phyloP scores from a whole-genome alignment of 192 early-diverging fungal genomes.

The Gonapodya prolifera region DNA sequence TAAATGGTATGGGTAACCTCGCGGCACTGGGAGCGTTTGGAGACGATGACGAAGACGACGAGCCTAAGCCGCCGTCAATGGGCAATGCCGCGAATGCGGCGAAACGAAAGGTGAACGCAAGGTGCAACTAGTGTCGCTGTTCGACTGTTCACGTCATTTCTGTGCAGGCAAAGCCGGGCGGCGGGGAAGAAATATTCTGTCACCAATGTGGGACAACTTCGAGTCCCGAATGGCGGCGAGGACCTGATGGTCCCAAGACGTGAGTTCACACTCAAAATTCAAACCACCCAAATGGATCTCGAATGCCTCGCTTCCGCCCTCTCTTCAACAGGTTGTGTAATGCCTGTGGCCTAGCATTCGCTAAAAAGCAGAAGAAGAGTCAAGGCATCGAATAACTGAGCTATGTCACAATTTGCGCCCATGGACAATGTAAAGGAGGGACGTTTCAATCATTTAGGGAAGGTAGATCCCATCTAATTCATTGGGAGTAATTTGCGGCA shows the following conservation, averaged over 20 bases:
- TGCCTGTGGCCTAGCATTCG: constrained; percentile 32
- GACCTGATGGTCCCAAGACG: constrained; percentile 34
- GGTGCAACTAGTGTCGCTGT: no score
- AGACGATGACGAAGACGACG: constrained; percentile 6
- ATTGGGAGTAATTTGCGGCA: no score
- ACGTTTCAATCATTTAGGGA: no score
- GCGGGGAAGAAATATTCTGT: constrained; percentile 27
- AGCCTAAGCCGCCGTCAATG: not conserved
- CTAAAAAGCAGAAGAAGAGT: constrained; percentile 25
- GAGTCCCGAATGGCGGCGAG: constrained; percentile 34
- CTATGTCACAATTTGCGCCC: no score
- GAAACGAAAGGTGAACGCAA: not conserved
- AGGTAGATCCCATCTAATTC: no score
- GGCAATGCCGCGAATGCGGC: not conserved
- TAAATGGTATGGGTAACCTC: constrained; percentile 14
- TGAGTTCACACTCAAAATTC: constrained; percentile 6
- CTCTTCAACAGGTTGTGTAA: constrained; percentile 24
- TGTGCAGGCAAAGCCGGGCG: no score
- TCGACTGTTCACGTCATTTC: no score
- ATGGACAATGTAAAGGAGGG: not conserved
- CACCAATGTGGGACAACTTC: constrained; percentile 31
- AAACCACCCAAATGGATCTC: not conserved
- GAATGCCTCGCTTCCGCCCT: not conserved
- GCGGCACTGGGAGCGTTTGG: constrained; percentile 4
- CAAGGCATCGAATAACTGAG: not conserved